Conservation (phyloP, 768 basidiomycete species). For the Pulveroboletus sp. region DNA sequence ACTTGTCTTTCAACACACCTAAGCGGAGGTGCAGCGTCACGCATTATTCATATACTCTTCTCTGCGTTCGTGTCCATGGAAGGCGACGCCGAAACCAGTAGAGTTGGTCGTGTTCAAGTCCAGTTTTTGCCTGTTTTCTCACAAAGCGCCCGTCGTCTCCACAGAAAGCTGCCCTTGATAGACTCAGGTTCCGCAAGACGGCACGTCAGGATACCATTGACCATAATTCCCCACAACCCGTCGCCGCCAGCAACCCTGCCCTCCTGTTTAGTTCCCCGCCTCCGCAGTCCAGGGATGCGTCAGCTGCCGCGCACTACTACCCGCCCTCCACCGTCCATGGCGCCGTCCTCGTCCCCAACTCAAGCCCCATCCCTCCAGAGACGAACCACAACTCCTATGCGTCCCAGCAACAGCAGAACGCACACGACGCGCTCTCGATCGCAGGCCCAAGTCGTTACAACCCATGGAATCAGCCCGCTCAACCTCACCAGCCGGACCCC, state of each 20-base stretch:
- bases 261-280: conserved; percentile 38
- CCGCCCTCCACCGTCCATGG: conserved; percentile 45
- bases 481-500: conserved; percentile 43
- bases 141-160: conserved; percentile 29
- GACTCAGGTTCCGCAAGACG: conserved; percentile 47
- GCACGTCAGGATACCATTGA: conserved; percentile 29
- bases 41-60: conserved; percentile 18
- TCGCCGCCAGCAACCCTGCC: conserved; percentile 63
- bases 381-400: conserved; percentile 37
- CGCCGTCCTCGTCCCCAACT: conserved; percentile 70
- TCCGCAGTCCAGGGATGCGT: conserved; percentile 72
- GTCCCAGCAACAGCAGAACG: conserved; percentile 34
- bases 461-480: conserved; percentile 35
- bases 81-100: conserved; percentile 42
- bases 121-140: conserved; percentile 28
- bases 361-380: conserved; percentile 56
- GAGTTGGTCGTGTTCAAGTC: conserved; percentile 43
- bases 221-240: conserved; percentile 41
- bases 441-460: conserved; percentile 37
- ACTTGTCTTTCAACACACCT: conserved; percentile 21
- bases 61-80: conserved; percentile 44
- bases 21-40: conserved; percentile 14
- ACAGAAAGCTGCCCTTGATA: conserved; percentile 43
- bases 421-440: conserved; percentile 42
- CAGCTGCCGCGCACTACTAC: conserved; percentile 60